phyloP scores from a whole-genome alignment of 2,329 filamentous ascomycete species.

The Epicoccum sorghinum region DNA sequence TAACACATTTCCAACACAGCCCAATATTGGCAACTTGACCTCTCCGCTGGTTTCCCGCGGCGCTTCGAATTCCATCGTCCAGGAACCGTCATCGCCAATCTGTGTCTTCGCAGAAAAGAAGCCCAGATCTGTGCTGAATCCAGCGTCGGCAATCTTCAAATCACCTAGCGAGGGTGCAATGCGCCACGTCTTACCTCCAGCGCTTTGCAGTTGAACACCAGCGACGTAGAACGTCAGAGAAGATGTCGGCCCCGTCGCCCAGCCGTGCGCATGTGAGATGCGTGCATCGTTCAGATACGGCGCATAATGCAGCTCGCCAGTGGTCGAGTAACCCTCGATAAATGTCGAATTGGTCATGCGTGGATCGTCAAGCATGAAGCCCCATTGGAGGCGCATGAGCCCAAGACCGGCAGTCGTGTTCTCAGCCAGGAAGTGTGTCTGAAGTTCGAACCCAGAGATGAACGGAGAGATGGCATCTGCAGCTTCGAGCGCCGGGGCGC shows the following conservation, averaged over 20 bases:
- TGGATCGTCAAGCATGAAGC: conserved; percentile 62
- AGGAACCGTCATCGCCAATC: conserved; percentile 21
- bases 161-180: conserved; percentile 47
- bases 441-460: conserved; percentile 55
- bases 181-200: conserved; percentile 46
- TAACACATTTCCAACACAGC: conserved; percentile 27
- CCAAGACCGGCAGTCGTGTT: conserved; percentile 50
- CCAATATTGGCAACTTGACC: conserved; percentile 29
- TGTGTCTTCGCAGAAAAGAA: conserved; percentile 44
- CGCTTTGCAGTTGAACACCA: conserved; percentile 48
- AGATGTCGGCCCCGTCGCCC: conserved; percentile 57
- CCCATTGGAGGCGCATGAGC: conserved; percentile 58
- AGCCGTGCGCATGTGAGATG: conserved; percentile 58
- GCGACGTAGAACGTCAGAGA: conserved; percentile 52
- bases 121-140: conserved; percentile 47
- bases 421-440: conserved; percentile 52
- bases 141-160: conserved; percentile 45
- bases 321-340: conserved; percentile 57
- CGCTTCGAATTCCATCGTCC: conserved; percentile 35
- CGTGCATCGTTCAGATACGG: conserved; percentile 57
- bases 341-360: conserved; percentile 61
- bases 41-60: conserved; percentile 40
- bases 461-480: conserved; percentile 56
- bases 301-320: conserved; percentile 57
- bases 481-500: conserved; percentile 57